Conservation (phyloP, 1,139 yeast genomes). For the Saccharomycopsis hybrid region DNA sequence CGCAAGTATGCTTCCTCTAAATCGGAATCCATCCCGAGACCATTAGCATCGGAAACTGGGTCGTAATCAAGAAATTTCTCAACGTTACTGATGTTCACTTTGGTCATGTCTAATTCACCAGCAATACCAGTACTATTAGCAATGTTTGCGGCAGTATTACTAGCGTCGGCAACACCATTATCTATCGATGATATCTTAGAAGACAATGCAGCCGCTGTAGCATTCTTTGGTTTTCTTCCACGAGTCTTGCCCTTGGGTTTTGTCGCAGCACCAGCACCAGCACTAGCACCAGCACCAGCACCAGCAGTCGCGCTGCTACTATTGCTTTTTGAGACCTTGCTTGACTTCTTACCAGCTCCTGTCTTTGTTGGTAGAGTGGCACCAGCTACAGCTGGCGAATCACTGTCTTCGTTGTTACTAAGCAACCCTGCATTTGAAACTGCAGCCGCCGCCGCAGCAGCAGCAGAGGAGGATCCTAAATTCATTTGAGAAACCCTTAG, state of each 20-base stretch:
- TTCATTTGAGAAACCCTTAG: too few relatives aligned
- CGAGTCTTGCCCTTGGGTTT: neutral
- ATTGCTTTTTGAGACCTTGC: too few relatives aligned
- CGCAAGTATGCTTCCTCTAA: too few relatives aligned
- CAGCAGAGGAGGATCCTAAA: too few relatives aligned
- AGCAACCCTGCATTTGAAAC: neutral
- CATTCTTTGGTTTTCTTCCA: neutral
- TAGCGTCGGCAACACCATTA: too few relatives aligned
- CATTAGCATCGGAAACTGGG: slow-evolving; percentile 1
- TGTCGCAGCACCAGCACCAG: too few relatives aligned
- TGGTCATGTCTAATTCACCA: too few relatives aligned
- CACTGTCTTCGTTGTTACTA: neutral
- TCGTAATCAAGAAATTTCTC: slow-evolving; percentile 11
- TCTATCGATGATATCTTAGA: neutral
- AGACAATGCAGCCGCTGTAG: neutral
- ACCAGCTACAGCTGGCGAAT: neutral
- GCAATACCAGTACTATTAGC: neutral
- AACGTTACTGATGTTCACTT: too few relatives aligned
- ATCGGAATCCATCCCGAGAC: neutral
- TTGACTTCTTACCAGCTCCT: neutral
- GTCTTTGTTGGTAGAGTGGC: too few relatives aligned
- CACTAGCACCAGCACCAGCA: neutral
- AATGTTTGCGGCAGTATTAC: too few relatives aligned
- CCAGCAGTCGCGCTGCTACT: neutral
- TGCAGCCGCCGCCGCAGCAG: too few relatives aligned